Percentiles rank a stretch among this genome's conserved stretches.
Evolutionary conservation across 2,329 filamentous ascomycete species (phyloP).

Genomic region (Colletotrichum viniferum): DNA sequence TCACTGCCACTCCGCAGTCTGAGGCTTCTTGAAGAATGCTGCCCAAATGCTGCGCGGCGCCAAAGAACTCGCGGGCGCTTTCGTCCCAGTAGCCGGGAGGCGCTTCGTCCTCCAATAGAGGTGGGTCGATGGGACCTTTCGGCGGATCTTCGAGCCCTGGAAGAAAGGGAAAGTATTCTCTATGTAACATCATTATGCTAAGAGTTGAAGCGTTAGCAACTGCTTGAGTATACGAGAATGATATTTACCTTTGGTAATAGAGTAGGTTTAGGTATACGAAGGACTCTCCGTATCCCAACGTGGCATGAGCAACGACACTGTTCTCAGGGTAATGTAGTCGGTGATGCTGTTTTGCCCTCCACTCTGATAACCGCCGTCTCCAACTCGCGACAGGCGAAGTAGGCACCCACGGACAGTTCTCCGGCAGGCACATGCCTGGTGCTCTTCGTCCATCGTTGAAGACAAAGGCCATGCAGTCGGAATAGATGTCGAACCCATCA

Average conservation of each 20-base stretch:
- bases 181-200: constrained; percentile 44
- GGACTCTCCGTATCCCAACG: constrained; percentile 42
- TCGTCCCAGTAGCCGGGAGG: constrained; percentile 44
- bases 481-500: constrained; percentile 48
- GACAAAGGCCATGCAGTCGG: constrained; percentile 43
- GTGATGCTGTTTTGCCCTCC: constrained; percentile 38
- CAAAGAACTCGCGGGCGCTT: constrained; percentile 39
- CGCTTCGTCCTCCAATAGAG: constrained; percentile 39
- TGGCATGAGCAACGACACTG: constrained; percentile 41
- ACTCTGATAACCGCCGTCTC: constrained; percentile 32
- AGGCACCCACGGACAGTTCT: constrained; percentile 44
- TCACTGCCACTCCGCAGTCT: constrained; percentile 37
- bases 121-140: constrained; percentile 42
- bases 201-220: accelerated
- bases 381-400: constrained; percentile 38
- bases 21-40: constrained; percentile 39
- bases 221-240: not conserved
- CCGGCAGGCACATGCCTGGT: constrained; percentile 39
- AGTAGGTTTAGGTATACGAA: constrained; percentile 48
- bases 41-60: constrained; percentile 38
- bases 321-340: constrained; percentile 40
- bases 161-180: constrained; percentile 49
- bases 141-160: constrained; percentile 38
- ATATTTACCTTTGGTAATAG: constrained; percentile 44
- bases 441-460: constrained; percentile 46